Percentiles rank a stretch among this genome's conserved stretches.
phyloP scores from a whole-genome alignment of 257 asterid genomes.

The Scutellaria galericulata region DNA sequence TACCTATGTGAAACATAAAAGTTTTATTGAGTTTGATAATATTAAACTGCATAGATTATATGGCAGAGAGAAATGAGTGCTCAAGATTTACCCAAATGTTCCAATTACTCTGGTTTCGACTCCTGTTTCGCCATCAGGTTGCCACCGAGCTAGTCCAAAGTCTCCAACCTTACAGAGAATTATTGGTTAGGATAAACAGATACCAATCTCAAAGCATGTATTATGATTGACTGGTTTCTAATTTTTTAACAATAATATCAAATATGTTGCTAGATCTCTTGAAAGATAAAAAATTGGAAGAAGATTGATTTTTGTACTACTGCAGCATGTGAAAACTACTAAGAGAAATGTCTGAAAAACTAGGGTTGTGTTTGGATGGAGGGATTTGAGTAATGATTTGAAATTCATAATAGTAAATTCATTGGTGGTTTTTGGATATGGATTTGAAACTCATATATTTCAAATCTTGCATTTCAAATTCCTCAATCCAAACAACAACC shows the following conservation, averaged over 20 bases:
- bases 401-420: too few species aligned
- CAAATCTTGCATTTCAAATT: background rate
- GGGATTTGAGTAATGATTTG: too few species aligned
- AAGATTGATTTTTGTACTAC: too few species aligned
- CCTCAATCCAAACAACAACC: too few species aligned
- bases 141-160: constrained; percentile 97
- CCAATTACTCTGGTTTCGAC: constrained; percentile 96
- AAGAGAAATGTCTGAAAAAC: too few species aligned
- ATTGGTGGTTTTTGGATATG: background rate
- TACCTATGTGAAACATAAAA: constrained; percentile 50
- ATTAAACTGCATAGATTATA: background rate
- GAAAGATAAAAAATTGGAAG: too few species aligned
- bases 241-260: too few species aligned
- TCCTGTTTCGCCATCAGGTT: constrained; percentile 86
- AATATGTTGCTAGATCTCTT: too few species aligned
- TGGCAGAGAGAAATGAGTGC: background rate
- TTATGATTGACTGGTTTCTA: too few species aligned
- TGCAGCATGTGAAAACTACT: too few species aligned
- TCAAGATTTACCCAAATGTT: constrained; percentile 70
- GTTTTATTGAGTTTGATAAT: background rate
- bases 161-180: constrained; percentile 75
- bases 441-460: background rate
- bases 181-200: constrained; percentile 15
- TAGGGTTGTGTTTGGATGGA: too few species aligned
- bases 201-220: background rate